Percentiles rank a stretch among this genome's conserved stretches.
Conservation (phyloP, 106 monocot species). For the Apostasia ramifera region DNA sequence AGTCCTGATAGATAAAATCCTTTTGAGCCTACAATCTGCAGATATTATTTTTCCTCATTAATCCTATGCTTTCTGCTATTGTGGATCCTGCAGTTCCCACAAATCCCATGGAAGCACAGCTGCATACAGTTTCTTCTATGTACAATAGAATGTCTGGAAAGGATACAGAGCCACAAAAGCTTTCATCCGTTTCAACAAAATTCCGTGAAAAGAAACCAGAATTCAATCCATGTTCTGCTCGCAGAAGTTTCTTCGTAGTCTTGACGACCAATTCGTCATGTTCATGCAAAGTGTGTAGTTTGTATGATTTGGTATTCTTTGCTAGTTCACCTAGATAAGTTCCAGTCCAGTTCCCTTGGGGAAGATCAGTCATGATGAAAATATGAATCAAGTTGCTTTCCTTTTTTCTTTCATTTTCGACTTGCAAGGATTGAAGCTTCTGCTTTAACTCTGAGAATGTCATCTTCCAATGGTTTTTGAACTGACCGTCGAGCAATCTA, state of each 20-base stretch:
- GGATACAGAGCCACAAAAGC: conserved; percentile 12
- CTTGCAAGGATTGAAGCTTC: conserved; percentile 43
- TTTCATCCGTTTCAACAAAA: conserved; percentile 1
- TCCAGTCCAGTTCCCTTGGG: conserved; percentile 57
- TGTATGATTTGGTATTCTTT: conserved; percentile 35
- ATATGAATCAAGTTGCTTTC: conserved; percentile 36
- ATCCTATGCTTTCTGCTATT: conserved; percentile 67
- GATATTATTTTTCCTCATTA: conserved; percentile 63
- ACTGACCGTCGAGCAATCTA: conserved; percentile 89
- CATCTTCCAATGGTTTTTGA: conserved; percentile 86
- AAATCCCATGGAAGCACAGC: conserved; percentile 91
- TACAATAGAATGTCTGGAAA: conserved; percentile 70
- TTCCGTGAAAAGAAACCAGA: conserved; percentile 26
- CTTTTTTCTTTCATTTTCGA: conserved; percentile 22
- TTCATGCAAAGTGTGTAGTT: conserved; percentile 48
- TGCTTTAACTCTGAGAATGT: conserved; percentile 65
- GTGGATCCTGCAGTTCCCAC: conserved; percentile 93
- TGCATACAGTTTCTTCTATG: conserved; percentile 72
- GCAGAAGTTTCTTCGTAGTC: conserved; percentile 49
- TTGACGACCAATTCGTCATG: conserved; percentile 42
- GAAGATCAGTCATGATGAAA: conserved; percentile 95
- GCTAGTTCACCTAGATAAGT: conserved; percentile 56
- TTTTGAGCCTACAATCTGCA: conserved; percentile 33
- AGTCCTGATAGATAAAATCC: no score
- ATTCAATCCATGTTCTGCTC: conserved; percentile 41